phyloP scores from a whole-genome alignment of 345 rosid species.

The Cardiospermum halicacabum region DNA sequence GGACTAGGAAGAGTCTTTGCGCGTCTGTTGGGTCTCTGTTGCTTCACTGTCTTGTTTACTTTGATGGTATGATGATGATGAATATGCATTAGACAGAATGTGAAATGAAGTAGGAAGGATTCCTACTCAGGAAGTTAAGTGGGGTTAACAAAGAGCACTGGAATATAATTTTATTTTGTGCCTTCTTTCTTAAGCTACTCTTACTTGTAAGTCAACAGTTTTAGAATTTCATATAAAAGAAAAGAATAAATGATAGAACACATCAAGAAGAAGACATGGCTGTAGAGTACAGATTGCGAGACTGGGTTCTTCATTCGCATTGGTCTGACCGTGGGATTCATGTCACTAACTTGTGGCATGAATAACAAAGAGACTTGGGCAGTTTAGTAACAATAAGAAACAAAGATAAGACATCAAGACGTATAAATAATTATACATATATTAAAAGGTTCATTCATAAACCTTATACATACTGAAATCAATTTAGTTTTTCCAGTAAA shows the following conservation, averaged over 20 bases:
- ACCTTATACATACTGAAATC: too few relatives aligned
- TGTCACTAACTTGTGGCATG: too few relatives aligned
- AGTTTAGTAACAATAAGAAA: too few relatives aligned
- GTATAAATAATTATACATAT: too few relatives aligned
- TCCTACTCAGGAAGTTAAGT: conserved; percentile 13
- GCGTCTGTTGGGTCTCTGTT: conserved; percentile 63
- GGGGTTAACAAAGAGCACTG: not conserved
- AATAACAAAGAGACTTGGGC: too few relatives aligned
- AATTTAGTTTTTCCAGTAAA: too few relatives aligned
- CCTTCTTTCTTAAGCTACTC: not conserved
- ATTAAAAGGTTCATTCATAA: too few relatives aligned
- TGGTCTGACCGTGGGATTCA: conserved; percentile 62
- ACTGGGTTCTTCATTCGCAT: conserved; percentile 36
- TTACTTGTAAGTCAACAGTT: too few relatives aligned
- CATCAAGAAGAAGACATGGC: conserved; percentile 32
- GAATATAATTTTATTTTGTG: conserved; percentile 6
- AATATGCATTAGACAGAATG: conserved; percentile 11
- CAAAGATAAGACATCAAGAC: too few relatives aligned
- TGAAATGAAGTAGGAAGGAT: conserved; percentile 1
- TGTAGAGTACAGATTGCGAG: conserved; percentile 41
- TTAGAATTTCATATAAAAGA: not conserved
- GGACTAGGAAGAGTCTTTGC: conserved; percentile 79
- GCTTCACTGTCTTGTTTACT: conserved; percentile 14
- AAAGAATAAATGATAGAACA: not conserved
- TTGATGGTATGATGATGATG: conserved; percentile 22